These are phyloP conservation scores for Boletus semigastroideus DNA, from an alignment of 1,284 basidiomycete genomes.

Conservation along the genomic window DNA sequence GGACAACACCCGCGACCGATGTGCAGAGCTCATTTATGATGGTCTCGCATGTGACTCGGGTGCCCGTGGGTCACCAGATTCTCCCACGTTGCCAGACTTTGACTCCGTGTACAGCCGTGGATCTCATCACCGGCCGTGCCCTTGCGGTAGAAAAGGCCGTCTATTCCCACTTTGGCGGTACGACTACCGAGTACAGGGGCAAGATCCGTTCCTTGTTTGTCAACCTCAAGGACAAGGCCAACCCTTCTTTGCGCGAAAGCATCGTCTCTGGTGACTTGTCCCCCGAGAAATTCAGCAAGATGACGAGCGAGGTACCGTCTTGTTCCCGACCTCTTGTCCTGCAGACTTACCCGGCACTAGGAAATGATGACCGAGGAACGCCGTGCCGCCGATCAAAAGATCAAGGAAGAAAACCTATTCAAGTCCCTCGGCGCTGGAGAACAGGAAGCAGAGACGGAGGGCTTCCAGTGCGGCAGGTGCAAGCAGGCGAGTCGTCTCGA, in stretches of 20 bases:
- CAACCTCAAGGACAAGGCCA: conserved; percentile 93
- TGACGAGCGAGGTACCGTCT: conserved; percentile 75
- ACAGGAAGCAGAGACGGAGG: conserved; percentile 93
- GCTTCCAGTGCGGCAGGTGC: conserved; percentile 96
- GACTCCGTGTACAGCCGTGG: conserved; percentile 47
- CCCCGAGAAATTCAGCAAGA: conserved; percentile 70
- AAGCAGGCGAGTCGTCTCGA: conserved; percentile 56
- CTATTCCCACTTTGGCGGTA: conserved; percentile 46
- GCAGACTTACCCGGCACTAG: conserved; percentile 39
- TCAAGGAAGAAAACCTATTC: conserved; percentile 88
- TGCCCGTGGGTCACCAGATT: conserved; percentile 65
- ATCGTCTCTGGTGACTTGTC: conserved; percentile 81
- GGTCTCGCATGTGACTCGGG: conserved; percentile 83
- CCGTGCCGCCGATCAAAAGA: conserved; percentile 78
- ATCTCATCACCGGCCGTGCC: conserved; percentile 59
- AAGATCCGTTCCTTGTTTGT: conserved; percentile 92
- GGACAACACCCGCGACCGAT: conserved; percentile 84
- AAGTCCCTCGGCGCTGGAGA: conserved; percentile 90
- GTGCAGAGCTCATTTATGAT: conserved; percentile 89
- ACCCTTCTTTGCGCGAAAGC: conserved; percentile 82
- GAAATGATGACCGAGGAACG: conserved; percentile 97
- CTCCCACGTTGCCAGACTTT: background rate
- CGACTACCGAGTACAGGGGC: conserved; percentile 57
- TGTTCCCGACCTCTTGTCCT: background rate
- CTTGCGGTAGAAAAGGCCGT: conserved; percentile 62